Percentiles rank a stretch among this genome's conserved stretches.
phyloP scores from a whole-genome alignment of 495 filamentous ascomycete genomes.

The Neurospora sp. region DNA sequence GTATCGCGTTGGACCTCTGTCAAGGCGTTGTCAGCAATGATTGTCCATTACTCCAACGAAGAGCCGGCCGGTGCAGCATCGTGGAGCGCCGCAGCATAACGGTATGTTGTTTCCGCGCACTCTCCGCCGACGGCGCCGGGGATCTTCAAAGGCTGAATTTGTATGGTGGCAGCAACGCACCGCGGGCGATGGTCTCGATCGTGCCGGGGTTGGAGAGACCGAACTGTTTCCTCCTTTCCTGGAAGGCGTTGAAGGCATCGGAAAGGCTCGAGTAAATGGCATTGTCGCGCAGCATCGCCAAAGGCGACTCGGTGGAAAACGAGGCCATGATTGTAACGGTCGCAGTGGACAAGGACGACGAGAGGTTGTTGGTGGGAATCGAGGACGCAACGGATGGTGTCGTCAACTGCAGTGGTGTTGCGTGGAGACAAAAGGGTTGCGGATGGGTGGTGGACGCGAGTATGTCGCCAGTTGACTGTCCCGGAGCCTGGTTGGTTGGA shows the following conservation, averaged over 20 bases:
- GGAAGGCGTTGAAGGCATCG: slow-evolving; percentile 75
- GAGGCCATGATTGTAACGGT: slow-evolving; percentile 30
- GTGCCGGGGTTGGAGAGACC: slow-evolving; percentile 87
- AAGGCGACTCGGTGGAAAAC: slow-evolving; percentile 41
- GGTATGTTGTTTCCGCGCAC: not conserved
- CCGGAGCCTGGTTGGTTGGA: not conserved
- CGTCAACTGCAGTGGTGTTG: not conserved
- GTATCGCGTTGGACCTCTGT: slow-evolving; percentile 88
- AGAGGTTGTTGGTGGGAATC: not conserved
- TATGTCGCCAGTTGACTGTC: not conserved
- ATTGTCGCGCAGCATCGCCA: slow-evolving; percentile 64
- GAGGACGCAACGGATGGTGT: not conserved
- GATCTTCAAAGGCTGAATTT: not conserved
- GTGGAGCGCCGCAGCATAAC: not conserved
- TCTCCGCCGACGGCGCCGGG: not conserved
- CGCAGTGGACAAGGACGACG: slow-evolving; percentile 4
- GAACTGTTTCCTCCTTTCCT: slow-evolving; percentile 72
- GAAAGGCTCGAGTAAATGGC: slow-evolving; percentile 54
- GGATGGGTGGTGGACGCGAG: not conserved
- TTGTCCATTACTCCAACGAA: not conserved
- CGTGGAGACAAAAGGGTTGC: not conserved
- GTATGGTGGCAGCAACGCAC: slow-evolving; percentile 11
- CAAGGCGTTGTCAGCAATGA: slow-evolving; percentile 4
- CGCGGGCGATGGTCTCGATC: slow-evolving; percentile 75
- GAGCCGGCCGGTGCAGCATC: not conserved